Evolutionary conservation across 2,329 filamentous ascomycete species (phyloP), one percentile per base, ranked within the genome.

Genomic region (Helicocarpus griseus): DNA sequence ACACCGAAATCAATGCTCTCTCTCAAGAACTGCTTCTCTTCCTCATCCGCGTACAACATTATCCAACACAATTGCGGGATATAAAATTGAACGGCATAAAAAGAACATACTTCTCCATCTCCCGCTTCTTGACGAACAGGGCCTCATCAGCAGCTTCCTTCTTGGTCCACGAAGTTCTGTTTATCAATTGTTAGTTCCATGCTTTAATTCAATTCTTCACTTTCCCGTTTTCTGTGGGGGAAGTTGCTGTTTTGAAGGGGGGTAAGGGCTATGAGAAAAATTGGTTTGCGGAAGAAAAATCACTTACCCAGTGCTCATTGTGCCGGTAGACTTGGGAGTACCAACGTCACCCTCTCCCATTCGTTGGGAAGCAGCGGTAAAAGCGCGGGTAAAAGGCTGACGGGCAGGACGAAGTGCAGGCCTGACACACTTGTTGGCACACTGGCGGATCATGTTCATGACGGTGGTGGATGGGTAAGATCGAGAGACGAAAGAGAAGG

Each of bases 111-210:
- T 95, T 96, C 76, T 90, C 83, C 74, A 83, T 82, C 80, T 97
- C 93, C 67, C 89, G 87, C 75, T 86, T 77, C 64, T 82, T 82
- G 73, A 98, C 89, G 73, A 86, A 87, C 61, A 81, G 81, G 69
- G 89, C 85, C 76, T 97, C 93, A 67, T 76, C 79, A 60, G 91
- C 91, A 68, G 85, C 81, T 74, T 98, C 93, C 63, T 93, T 89
- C 74, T 85, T 86, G 74, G 85, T 88, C 81, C 96, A 98, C 52
- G 88, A 82, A 68, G 98, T 91, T 62, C 91, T 95, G 39, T 24
- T 11, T 22, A n/a, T n/a, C n/a, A n/a, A n/a, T n/a, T n/a, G n/a
- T n/a, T n/a, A n/a, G n/a, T n/a, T n/a, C n/a, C n/a, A n/a, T n/a
- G n/a, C n/a, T n/a, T n/a, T n/a, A n/a, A n/a, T n/a, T n/a, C n/a